Evolutionary conservation across 2,329 filamentous ascomycete species (phyloP).

Genomic region (Pseudopithomyces maydicus): DNA sequence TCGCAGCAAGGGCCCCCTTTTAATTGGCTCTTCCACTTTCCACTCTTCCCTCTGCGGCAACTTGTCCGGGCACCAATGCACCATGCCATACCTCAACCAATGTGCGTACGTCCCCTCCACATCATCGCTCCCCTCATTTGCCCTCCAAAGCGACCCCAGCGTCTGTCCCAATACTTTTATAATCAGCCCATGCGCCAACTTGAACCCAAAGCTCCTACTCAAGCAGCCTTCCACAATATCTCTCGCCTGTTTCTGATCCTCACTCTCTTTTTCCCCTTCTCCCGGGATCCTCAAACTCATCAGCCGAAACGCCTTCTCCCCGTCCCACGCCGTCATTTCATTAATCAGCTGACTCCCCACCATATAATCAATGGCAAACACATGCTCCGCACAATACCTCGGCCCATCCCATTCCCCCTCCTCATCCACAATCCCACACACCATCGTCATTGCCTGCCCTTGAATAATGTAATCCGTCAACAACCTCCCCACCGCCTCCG

Average conservation of each 20-base stretch:
- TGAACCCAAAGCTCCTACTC: slow-evolving; percentile 58
- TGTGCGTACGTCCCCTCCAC: slow-evolving; percentile 59
- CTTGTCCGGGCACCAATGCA: slow-evolving; percentile 52
- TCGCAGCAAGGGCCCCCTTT: slow-evolving; percentile 8
- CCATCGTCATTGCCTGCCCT: slow-evolving; percentile 58
- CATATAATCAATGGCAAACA: slow-evolving; percentile 26
- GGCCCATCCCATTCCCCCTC: slow-evolving; percentile 61
- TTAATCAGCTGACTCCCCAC: slow-evolving; percentile 43
- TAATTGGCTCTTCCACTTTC: slow-evolving; percentile 19
- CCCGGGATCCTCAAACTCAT: slow-evolving; percentile 52
- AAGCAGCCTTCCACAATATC: slow-evolving; percentile 59
- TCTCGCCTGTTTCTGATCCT: slow-evolving; percentile 55
- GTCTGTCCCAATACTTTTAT: slow-evolving; percentile 56
- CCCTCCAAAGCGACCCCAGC: slow-evolving; percentile 60
- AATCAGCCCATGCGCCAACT: slow-evolving; percentile 61
- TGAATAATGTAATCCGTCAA: slow-evolving; percentile 64
- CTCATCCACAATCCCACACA: slow-evolving; percentile 58
- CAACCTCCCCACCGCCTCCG: neutral
- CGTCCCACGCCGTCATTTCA: slow-evolving; percentile 58
- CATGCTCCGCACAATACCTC: slow-evolving; percentile 50
- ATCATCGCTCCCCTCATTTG: slow-evolving; percentile 55
- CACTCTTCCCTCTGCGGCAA: slow-evolving; percentile 17
- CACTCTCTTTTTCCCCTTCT: slow-evolving; percentile 47
- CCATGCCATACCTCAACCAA: slow-evolving; percentile 59
- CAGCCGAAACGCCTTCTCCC: slow-evolving; percentile 55